Percentiles rank a stretch among this genome's conserved stretches.
phyloP scores from a whole-genome alignment of 148 eudicot species.

The Mesembryanthemum crystallinum region DNA sequence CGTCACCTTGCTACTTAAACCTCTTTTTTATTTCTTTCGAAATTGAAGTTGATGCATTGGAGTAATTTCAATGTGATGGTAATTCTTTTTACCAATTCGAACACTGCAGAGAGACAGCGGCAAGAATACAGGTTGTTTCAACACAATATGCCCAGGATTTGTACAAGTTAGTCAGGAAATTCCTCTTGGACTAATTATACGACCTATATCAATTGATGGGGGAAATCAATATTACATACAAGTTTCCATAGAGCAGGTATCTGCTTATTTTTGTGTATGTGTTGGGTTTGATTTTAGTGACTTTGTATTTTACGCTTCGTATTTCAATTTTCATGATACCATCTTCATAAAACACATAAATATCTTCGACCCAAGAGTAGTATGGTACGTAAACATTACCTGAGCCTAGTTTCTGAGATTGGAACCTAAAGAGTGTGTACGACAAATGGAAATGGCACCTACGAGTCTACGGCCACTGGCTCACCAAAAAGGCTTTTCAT shows the following conservation, averaged over 20 bases:
- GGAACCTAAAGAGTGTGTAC: too few relatives aligned
- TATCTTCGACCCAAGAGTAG: too few relatives aligned
- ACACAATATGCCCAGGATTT: conserved; percentile 26
- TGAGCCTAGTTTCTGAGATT: too few relatives aligned
- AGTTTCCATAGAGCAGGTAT: conserved; percentile 16
- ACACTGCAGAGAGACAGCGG: conserved; percentile 26
- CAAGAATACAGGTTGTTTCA: conserved; percentile 27
- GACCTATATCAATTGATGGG: conserved; percentile 11
- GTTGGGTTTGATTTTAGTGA: too few relatives aligned
- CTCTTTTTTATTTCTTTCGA: neutral
- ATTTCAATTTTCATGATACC: too few relatives aligned
- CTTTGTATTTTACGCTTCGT: too few relatives aligned
- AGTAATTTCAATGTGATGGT: neutral
- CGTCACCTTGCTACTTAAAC: too few relatives aligned
- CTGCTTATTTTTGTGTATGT: neutral
- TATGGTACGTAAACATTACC: too few relatives aligned
- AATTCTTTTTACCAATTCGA: neutral
- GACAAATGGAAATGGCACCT: too few relatives aligned
- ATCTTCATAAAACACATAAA: too few relatives aligned
- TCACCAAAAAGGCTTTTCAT: too few relatives aligned
- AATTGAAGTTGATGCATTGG: neutral
- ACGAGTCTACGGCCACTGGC: too few relatives aligned
- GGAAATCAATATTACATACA: conserved; percentile 11
- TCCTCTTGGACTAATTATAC: conserved; percentile 15
- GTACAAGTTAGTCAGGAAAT: conserved; percentile 27